A percentile compares a stretch with the other conserved stretches of the same genome.
phyloP scores from a whole-genome alignment of 257 asterid genomes.

The Solanum dulcamara region DNA sequence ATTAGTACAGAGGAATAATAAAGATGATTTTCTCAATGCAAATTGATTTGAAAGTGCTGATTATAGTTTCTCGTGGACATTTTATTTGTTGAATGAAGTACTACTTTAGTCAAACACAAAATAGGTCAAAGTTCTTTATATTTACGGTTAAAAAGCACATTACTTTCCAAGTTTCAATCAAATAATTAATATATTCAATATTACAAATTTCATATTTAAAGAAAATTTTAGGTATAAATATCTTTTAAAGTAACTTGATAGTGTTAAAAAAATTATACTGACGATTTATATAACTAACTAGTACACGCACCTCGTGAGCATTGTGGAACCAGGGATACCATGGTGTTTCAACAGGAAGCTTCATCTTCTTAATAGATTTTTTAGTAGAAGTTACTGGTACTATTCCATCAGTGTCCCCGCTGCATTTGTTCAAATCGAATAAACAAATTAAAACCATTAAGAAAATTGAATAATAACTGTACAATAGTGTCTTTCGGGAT shows the following conservation, averaged over 20 bases:
- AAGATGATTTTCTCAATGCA: neutral
- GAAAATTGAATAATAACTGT: neutral
- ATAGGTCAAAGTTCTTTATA: too few species aligned
- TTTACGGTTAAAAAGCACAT: too few species aligned
- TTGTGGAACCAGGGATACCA: slow-evolving; percentile 28
- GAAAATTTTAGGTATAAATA: neutral
- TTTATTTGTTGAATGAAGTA: too few species aligned
- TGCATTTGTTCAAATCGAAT: neutral
- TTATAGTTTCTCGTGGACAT: too few species aligned
- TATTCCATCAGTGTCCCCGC: slow-evolving; percentile 39
- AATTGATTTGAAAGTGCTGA: neutral
- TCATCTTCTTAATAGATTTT: slow-evolving; percentile 18
- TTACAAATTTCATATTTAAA: neutral
- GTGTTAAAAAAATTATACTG: neutral
- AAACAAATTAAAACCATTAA: neutral
- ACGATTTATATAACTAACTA: neutral
- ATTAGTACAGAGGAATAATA: too few species aligned
- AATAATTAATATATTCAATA: neutral
- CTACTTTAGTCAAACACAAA: too few species aligned
- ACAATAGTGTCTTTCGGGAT: too few species aligned
- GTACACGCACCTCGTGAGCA: neutral
- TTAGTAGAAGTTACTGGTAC: slow-evolving; percentile 27
- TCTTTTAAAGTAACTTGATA: neutral
- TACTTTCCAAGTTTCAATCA: neutral
- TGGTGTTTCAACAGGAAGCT: slow-evolving; percentile 5